Base-by-base conservation (phyloP, 495 filamentous ascomycete genomes). In the Penicillium cosmopolitanum region DNA sequence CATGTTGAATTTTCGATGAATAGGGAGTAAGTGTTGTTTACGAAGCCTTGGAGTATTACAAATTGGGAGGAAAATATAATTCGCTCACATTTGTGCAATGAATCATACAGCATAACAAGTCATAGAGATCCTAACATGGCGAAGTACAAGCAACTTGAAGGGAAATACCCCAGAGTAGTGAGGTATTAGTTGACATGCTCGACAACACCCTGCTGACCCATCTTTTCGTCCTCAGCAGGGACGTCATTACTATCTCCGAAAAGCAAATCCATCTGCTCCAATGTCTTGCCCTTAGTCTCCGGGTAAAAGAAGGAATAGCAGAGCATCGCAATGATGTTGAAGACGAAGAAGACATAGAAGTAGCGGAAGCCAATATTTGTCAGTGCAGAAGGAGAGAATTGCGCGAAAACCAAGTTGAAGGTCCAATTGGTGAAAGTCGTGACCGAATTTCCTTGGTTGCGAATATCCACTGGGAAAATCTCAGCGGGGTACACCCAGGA, bases 401-500 rank as follows among this genome's bases (percentile, higher is more conserved):
- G 82, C 0, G 77, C 81, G 55, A 84, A 81, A 15, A 84, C 58
- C 48, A 82, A 60, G 56, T 81, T 82, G 2, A 80, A 69, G 19
- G 75, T 77, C 70, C 81, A 83, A 66, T 83, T 82, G 5, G 77
- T 77, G 51, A 80, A 73, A 10, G 82, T 81, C 5, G 80, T 73
- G 13, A 84, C 53, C 12, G 79, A 72, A 57, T 82, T 83, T 8
- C 77, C 80, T 48, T 78, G 78, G 25, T 73, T 77, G 44, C 82
- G 77, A 12, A 82, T 73, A 53, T 81, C 76, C 7, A 80, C 71
- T 1, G 80, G 81, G 71, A 82, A 82, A 38, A 84, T 81, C 69
- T 84, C 81, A n/a, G 85, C 83, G 47, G 79, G 78, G 56, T 81
- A 82, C 28, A 81, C 74, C 76, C 80, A 83, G 16, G 78, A 79